Evolutionary conservation across 2,329 filamentous ascomycete genomes (phyloP), one percentile per base, ranked within the genome.

Genomic region (Dothiorella sarmentorum): DNA sequence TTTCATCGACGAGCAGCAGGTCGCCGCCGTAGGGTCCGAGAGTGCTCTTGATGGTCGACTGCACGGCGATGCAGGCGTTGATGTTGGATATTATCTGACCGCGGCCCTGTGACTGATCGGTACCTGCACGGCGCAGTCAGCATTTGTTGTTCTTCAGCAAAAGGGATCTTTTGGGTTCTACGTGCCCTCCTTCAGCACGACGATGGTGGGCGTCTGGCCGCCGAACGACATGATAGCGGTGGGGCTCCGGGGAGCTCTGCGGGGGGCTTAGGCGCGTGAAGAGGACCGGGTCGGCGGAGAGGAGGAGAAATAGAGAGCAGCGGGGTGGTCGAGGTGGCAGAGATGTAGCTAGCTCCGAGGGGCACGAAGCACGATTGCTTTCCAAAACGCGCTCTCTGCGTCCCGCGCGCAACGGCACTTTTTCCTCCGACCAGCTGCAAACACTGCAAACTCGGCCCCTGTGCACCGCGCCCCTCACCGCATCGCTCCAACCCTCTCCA

Each of bases 41-140:
- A 18, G 94, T 99, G 69, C 89, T 90, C 80, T 96, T 95, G 79
- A 99, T 93, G 61, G 93, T 97, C 52, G 87, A 84, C 79, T 99
- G 94, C 38, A 99, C 92, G 22, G 94, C 93, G 68, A 97, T 82
- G 76, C 94, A 99, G 66, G 94, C 94, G 80, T 96, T 97, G 80
- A 99, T 97, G 78, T 99, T 99, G 69, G 93, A 95, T 69, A 99
- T 79, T 69, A 99, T 88, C 79, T 99, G 94, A 58, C 92, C 92
- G 75, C 95, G 94, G 70, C 94, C 94, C 78, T 99, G 94, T 56
- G 94, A 97, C 68, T 91, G 86, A 76, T 99, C 94, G 79, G 94
- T 99, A 69, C 94, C 94, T 97, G 79, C 94, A 97, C n/a, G 37
- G 47, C 13, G 24, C 7, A 17, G 56, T 58, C 35, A 58, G 56